Base-by-base conservation (phyloP, 2,329 filamentous ascomycete genomes). In the Cryphonectria parasitica region DNA sequence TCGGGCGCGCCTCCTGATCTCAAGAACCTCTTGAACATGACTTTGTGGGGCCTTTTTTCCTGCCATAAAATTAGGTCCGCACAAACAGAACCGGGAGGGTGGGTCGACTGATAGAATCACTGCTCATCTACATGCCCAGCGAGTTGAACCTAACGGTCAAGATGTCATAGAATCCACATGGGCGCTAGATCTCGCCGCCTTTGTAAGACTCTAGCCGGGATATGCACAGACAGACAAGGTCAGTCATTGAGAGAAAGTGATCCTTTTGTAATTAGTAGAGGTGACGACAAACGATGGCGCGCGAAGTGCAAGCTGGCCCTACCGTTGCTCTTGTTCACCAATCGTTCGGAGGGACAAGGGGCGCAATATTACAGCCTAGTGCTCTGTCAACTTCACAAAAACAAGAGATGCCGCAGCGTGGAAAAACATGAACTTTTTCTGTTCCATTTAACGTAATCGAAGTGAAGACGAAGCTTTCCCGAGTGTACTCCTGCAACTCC, bases 151-250 rank as follows among this genome's bases (percentile, higher is more conserved):
- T 25, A n/a, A 52, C n/a, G 49, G 49, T 25, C 49, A 52, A 52
- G 85, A 85, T 63, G 86, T 89, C 75, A 87, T 87, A 68, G 92
- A 94, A 80, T 86, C 88, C 19, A 88, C 93, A 77, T 94, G 92
- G 92, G 88, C 94, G 49, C 78, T 94, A 49, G 89, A 93, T 71
- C 84, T 34, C 34, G 34, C 43, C 11, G 87, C 70, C 78, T 94
- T 65, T 86, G 86, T 71, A 82, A 83, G 66, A 86, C 82, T 70
- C 81, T 54, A 34, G 31, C 13, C 34, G 28, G 63, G 43, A 69
- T 17, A n/a, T 28, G 49, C 41, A 41, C 22, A n/a, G 45, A 17
- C 49, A 43, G 49, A 17, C 34, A 4, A 34, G 6, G 13, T 43
- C 43, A 8, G 28, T 60, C 17, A 11, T 13, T 28, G 15, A 8